Evolutionary conservation across 129 eudicot genomes (phyloP).

Genomic region (Flaveria linearis): DNA sequence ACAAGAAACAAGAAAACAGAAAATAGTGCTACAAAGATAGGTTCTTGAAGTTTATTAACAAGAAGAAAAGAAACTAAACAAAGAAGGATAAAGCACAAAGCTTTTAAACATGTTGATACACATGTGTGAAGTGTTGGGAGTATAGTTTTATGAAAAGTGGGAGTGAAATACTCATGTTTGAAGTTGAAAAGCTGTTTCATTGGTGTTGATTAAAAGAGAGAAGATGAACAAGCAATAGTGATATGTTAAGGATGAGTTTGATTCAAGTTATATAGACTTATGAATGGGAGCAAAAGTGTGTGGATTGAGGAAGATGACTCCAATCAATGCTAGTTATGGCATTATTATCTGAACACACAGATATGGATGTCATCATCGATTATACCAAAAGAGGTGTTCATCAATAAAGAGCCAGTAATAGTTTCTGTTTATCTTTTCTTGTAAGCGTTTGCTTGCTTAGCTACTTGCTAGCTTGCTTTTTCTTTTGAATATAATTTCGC

Average conservation of each 20-base stretch:
- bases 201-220: background rate
- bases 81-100: slow-evolving; percentile 23
- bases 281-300: slow-evolving; percentile 21
- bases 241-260: background rate
- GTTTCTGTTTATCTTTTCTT: no score
- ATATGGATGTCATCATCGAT: background rate
- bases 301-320: slow-evolving; percentile 1
- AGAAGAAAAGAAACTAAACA: slow-evolving; percentile 29
- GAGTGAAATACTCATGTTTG: background rate
- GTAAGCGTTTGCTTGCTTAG: no score
- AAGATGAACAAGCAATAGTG: background rate
- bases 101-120: slow-evolving; percentile 8
- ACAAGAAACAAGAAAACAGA: slow-evolving; percentile 17
- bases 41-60: slow-evolving; percentile 32
- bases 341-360: background rate
- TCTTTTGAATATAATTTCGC: no score
- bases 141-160: slow-evolving; percentile 13
- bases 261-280: slow-evolving; percentile 8
- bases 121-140: background rate
- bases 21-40: slow-evolving; percentile 30
- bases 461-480: no score
- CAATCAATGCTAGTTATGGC: slow-evolving; percentile 12
- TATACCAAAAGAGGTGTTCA: background rate
- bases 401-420: no score
- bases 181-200: slow-evolving; percentile 25